Percentiles rank a stretch among this genome's conserved stretches.
Evolutionary conservation across 2,329 filamentous ascomycete genomes (phyloP).

Genomic region (Cladophialophora immunda): DNA sequence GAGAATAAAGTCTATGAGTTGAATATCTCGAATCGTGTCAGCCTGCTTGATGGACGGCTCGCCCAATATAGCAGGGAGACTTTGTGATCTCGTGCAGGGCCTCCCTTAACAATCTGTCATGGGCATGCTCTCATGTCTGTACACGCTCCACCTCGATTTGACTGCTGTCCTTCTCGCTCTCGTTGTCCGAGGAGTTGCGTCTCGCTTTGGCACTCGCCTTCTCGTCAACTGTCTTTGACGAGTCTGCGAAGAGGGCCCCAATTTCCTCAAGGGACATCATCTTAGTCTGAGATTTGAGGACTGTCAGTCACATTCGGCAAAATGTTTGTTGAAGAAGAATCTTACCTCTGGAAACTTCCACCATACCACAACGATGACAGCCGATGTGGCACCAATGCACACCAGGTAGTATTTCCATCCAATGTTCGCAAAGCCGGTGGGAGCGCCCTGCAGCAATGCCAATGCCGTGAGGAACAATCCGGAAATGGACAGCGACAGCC

Average conservation of each 20-base stretch:
- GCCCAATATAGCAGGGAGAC: too few species aligned
- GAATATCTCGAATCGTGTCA: too few species aligned
- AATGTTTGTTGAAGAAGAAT: not conserved
- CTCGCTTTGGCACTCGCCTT: not conserved
- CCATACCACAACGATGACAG: slow-evolving; percentile 17
- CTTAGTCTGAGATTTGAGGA: not conserved
- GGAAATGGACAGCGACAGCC: slow-evolving; percentile 44
- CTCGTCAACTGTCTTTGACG: not conserved
- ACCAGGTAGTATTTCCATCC: slow-evolving; percentile 46
- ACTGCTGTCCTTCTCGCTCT: not conserved
- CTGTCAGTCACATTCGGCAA: not conserved
- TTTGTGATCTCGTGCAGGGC: too few species aligned
- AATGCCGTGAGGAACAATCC: slow-evolving; percentile 12
- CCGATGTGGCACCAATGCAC: slow-evolving; percentile 21
- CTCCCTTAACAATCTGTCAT: too few species aligned
- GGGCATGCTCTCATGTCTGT: not conserved
- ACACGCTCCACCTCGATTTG: not conserved
- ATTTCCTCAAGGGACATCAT: slow-evolving; percentile 14
- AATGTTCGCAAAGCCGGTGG: slow-evolving; percentile 46
- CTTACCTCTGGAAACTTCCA: slow-evolving; percentile 39
- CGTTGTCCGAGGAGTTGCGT: not conserved
- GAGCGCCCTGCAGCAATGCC: slow-evolving; percentile 31
- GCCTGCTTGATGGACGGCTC: too few species aligned
- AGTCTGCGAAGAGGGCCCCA: not conserved
- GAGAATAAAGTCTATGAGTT: too few species aligned